Conservation (phyloP, 345 rosid genomes). For the Syzygium aromaticum region DNA sequence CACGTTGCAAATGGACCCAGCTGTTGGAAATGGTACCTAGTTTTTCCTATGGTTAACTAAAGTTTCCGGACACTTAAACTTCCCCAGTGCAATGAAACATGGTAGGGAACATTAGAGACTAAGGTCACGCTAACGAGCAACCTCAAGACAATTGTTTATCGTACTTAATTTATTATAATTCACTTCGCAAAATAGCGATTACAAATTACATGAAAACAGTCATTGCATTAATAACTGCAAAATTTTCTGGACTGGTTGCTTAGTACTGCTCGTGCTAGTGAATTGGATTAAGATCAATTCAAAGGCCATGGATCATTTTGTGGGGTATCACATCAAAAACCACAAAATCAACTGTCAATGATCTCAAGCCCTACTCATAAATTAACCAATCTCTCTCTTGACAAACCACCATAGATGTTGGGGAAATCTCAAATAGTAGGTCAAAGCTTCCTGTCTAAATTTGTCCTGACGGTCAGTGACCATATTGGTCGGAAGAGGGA, state of each 20-base stretch:
- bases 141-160: background rate
- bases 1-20: background rate
- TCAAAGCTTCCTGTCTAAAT: background rate
- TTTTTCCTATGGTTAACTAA: background rate
- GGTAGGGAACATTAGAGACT: background rate
- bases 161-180: background rate
- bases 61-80: background rate
- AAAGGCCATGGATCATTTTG: background rate
- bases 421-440: background rate
- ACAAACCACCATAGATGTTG: background rate
- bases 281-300: background rate
- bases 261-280: background rate
- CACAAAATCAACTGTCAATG: background rate
- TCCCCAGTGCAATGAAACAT: background rate
- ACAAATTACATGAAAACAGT: background rate
- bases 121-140: background rate
- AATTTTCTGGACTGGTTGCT: background rate
- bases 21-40: background rate
- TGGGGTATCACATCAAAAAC: background rate
- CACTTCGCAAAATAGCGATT: background rate
- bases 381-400: background rate
- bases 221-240: background rate
- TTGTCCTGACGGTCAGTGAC: background rate
- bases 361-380: background rate
- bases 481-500: background rate